A percentile compares a stretch with the other conserved stretches of the same genome.
phyloP scores from a whole-genome alignment of 2,329 filamentous ascomycete species.

The Fonsecaea monophora region DNA sequence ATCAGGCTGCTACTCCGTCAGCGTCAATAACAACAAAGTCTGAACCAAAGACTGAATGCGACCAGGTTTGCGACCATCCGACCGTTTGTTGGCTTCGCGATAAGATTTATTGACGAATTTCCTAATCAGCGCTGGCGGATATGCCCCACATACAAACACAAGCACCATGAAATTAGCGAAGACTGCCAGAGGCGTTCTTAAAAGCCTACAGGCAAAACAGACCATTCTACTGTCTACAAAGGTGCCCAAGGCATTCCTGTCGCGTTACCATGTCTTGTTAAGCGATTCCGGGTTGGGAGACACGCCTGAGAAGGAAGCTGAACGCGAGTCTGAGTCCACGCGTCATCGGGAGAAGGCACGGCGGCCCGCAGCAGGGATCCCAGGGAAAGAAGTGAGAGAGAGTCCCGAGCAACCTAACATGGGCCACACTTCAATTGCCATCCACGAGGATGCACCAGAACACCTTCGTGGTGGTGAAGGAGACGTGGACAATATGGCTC shows the following conservation, averaged over 20 bases:
- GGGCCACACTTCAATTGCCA: constrained; percentile 36
- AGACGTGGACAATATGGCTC: constrained; percentile 13
- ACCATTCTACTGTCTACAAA: constrained; percentile 16
- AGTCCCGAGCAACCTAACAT: constrained; percentile 32
- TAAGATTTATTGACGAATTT: constrained; percentile 31
- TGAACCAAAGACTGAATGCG: constrained; percentile 7
- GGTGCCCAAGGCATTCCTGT: constrained; percentile 10
- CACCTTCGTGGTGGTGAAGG: constrained; percentile 17
- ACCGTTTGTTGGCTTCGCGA: constrained; percentile 10
- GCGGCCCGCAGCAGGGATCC: constrained; percentile 26
- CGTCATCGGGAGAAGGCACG: constrained; percentile 23
- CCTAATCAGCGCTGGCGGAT: constrained; percentile 16
- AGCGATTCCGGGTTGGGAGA: constrained; percentile 12
- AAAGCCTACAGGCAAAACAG: constrained; percentile 33
- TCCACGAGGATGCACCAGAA: constrained; percentile 36
- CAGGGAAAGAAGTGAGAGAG: constrained; percentile 9
- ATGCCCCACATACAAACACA: constrained; percentile 23
- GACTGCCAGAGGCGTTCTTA: constrained; percentile 29
- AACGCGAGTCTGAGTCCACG: constrained; percentile 11
- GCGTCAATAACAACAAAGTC: constrained; percentile 1
- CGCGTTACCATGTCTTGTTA: constrained; percentile 26
- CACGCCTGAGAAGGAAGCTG: constrained; percentile 8
- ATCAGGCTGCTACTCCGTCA: neutral
- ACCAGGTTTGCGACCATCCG: constrained; percentile 6
- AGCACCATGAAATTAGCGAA: constrained; percentile 34